Base-by-base conservation (phyloP, 768 basidiomycete species). In the Xanthoconium purpureum region DNA sequence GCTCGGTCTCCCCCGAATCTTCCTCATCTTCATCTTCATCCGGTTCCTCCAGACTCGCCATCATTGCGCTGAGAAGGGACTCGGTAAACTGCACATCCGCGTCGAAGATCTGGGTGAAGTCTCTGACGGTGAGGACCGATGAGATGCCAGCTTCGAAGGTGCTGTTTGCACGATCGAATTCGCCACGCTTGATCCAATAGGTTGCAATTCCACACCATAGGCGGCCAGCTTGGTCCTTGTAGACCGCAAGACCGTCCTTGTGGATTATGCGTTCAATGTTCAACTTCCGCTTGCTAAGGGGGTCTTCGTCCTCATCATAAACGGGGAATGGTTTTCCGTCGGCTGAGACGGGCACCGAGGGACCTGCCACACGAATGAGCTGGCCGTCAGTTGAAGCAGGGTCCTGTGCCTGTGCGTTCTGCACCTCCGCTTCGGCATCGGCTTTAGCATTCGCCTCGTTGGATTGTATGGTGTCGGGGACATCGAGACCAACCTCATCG, bases 21-120 rank as follows among this genome's bases (percentile, higher is more conserved):
- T 85, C 87, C 37, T 89, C 91, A n/a, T 93, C 85, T 36, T 80
- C 83, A 5, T 85, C 81, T 40, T 81, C 88, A n/a, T 90, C 90
- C 13, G 84, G 83, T 46, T 88, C 81, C 58, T 87, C 91, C 59
- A 97, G 65, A 55, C 83, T 82, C 57, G 86, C 85, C 94, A 98
- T 96, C 71, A 98, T 74, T 0, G 91, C 89, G 53, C 85, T 89
- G 61, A 97, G 89, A 60, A 97, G 79, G 0, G 87, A 85, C 74
- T 98, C 95, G 55, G 86, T 85, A 68, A 97, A 98, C 65, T 98
- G 94, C 37, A 91, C 87, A 71, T 97, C 98, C 7, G 94, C 88
- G 66, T 98, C 96, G 65, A 98, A 98, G 52, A 98, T 94, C 70
- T 98, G 94, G 3, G 93, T 94, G 70, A 99, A 99, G 74, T 98